A percentile compares a stretch with the other conserved stretches of the same genome.
Conservation (phyloP, 2,329 filamentous ascomycete species). For the Botrytis medusae region DNA sequence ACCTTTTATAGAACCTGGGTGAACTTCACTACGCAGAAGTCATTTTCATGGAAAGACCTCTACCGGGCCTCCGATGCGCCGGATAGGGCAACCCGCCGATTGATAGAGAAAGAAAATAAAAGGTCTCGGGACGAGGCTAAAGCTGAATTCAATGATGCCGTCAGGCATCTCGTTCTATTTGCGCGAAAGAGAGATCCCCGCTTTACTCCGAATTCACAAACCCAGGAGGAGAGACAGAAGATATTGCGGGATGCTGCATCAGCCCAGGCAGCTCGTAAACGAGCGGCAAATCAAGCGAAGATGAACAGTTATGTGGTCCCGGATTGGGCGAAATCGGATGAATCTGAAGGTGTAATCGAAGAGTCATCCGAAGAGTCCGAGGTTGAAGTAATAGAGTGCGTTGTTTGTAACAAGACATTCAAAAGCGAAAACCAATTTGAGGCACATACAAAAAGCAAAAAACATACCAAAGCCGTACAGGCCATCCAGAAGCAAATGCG, state of each 20-base stretch:
- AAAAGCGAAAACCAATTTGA: conserved; percentile 91
- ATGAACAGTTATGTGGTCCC: conserved; percentile 64
- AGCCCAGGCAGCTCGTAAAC: conserved; percentile 79
- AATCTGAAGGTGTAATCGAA: conserved; percentile 57
- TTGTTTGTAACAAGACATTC: conserved; percentile 76
- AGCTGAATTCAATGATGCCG: conserved; percentile 89
- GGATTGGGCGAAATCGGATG: conserved; percentile 71
- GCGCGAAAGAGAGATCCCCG: conserved; percentile 89
- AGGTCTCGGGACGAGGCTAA: conserved; percentile 78
- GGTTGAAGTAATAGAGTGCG: conserved; percentile 66
- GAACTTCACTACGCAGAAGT: conserved; percentile 79
- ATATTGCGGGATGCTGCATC: conserved; percentile 73
- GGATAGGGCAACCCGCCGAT: conserved; percentile 74
- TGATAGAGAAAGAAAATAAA: conserved; percentile 96
- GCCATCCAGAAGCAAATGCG: conserved; percentile 80
- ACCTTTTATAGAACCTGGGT: conserved; percentile 81
- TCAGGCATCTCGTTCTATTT: conserved; percentile 82
- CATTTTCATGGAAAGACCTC: conserved; percentile 85
- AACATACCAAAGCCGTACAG: conserved; percentile 84
- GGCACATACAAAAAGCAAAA: conserved; percentile 94
- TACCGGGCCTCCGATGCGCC: conserved; percentile 83
- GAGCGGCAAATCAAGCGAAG: conserved; percentile 78
- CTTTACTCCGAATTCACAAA: conserved; percentile 73
- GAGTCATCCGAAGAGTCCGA: conserved; percentile 52
- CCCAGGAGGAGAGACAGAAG: conserved; percentile 77